Percentiles rank a stretch among this genome's conserved stretches.
Evolutionary conservation across 176 grass and related monocot species (phyloP).

Genomic region (Carex myosuroides): DNA sequence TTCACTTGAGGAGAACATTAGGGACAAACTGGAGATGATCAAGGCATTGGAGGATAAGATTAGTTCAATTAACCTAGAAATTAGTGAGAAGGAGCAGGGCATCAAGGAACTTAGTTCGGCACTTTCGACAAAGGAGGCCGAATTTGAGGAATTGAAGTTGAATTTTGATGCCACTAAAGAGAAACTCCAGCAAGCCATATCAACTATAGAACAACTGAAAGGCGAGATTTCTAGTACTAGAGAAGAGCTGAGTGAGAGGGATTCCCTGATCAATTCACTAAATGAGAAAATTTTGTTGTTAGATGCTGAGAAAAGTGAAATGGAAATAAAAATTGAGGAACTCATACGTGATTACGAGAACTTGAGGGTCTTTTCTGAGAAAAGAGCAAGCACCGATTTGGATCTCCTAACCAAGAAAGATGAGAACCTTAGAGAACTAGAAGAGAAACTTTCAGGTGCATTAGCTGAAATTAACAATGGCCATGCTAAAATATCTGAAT

Average conservation of each 20-base stretch:
- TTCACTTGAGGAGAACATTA: constrained; percentile 53
- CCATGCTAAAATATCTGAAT: constrained; percentile 39
- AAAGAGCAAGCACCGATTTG: constrained; percentile 40
- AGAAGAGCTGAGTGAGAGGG: constrained; percentile 50
- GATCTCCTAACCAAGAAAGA: constrained; percentile 56
- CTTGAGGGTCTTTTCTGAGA: constrained; percentile 54
- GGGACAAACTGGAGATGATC: constrained; percentile 47
- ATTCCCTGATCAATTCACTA: constrained; percentile 56
- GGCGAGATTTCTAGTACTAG: constrained; percentile 48
- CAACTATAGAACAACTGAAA: constrained; percentile 57
- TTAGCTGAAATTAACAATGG: constrained; percentile 54
- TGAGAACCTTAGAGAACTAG: constrained; percentile 50
- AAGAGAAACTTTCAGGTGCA: constrained; percentile 62
- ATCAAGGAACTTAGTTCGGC: constrained; percentile 52
- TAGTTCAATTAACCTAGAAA: constrained; percentile 48
- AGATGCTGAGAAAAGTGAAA: constrained; percentile 53
- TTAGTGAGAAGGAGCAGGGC: constrained; percentile 50
- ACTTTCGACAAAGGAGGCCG: constrained; percentile 65
- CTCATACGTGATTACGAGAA: constrained; percentile 50
- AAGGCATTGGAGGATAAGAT: constrained; percentile 55
- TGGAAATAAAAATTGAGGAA: constrained; percentile 42
- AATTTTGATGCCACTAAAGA: constrained; percentile 41
- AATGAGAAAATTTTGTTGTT: constrained; percentile 54
- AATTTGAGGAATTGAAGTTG: constrained; percentile 42
- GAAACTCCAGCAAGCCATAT: constrained; percentile 54